Base-by-base conservation (phyloP, 495 filamentous ascomycete species). In the Cryomyces minteri region DNA sequence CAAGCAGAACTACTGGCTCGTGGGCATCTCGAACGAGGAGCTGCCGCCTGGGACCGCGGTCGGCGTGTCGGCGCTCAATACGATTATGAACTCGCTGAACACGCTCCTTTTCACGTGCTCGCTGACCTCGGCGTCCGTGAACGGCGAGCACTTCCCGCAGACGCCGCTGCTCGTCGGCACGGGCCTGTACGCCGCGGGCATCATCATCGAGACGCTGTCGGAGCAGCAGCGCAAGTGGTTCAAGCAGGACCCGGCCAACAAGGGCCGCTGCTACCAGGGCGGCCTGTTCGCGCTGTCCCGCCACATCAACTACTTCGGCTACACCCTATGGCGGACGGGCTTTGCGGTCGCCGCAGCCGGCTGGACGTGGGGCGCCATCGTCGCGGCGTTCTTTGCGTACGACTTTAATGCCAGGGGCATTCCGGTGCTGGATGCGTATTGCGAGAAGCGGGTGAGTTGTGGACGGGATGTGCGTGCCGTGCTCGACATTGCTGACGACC, bases 1-100 rank as follows among this genome's bases (percentile, higher is more conserved):
- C 37, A 77, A 77, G 57, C 71, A 77, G 28, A 62, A 69, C 46
- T 65, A 63, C 54, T 67, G 63, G 60, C 53, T 63, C 3, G 31
- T 62, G 2, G 46, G 43, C 39, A 54, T 70, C 11, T 59, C 57
- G 4, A 51, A 64, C 32, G 66, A 74, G 41, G 62, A 65, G 8
- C 66, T 74, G 58, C 55, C 59, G 2, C 48, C 58, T 0, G 2
- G 28, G 0, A 54, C 57, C 6, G 70, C 68, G 0, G 36, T 51
- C 1, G 34, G 51, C 0, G 60, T 74, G 6, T 49, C 51, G 5
- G 6, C 46, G 0, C 69, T 64, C 55, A 75, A 76, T 57, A 63
- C 67, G 0, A 31, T 66, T 4, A 44, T 67, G 37, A 76, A 74
- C 59, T 51, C 56, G 1, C 9, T 62, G 10, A 58, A 58, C 51